Evolutionary conservation across 106 monocot species (phyloP).

Genomic region (Agapanthus africanus): DNA sequence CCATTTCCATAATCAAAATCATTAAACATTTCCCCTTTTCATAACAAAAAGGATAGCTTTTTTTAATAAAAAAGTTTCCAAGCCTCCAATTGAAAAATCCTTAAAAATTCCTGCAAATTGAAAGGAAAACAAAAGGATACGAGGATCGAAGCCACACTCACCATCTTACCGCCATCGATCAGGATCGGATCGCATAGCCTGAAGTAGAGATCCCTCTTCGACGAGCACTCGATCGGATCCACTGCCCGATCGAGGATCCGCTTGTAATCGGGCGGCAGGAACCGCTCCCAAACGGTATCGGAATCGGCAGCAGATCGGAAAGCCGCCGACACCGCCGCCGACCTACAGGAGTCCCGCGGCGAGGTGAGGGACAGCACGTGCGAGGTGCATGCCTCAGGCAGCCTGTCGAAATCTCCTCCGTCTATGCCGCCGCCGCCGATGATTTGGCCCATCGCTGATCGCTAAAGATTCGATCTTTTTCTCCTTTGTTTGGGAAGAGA

Average conservation of each 20-base stretch:
- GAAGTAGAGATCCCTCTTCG: constrained; percentile 42
- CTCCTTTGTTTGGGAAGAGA: no score
- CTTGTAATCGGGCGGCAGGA: constrained; percentile 34
- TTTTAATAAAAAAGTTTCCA: no score
- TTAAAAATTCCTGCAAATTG: no score
- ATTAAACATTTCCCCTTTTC: no score
- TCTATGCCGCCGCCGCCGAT: no score
- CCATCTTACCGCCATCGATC: constrained; percentile 18
- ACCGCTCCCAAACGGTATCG: constrained; percentile 37
- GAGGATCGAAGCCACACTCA: no score
- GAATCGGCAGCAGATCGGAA: constrained; percentile 37
- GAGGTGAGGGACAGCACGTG: constrained; percentile 39
- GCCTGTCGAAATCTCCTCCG: not conserved
- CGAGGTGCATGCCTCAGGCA: constrained; percentile 28
- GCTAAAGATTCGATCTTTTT: no score
- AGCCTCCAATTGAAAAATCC: no score
- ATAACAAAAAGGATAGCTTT: no score
- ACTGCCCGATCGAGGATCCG: constrained; percentile 15
- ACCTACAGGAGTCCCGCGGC: constrained; percentile 35
- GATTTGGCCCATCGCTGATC: no score
- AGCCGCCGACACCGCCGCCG: constrained; percentile 26
- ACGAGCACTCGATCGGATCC: constrained; percentile 7
- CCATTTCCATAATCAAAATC: no score
- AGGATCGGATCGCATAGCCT: constrained; percentile 31
- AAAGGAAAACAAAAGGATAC: no score